Base-by-base conservation (phyloP, 352 stramenopile genomes). In the Phytopythium cucurbitacearum region DNA sequence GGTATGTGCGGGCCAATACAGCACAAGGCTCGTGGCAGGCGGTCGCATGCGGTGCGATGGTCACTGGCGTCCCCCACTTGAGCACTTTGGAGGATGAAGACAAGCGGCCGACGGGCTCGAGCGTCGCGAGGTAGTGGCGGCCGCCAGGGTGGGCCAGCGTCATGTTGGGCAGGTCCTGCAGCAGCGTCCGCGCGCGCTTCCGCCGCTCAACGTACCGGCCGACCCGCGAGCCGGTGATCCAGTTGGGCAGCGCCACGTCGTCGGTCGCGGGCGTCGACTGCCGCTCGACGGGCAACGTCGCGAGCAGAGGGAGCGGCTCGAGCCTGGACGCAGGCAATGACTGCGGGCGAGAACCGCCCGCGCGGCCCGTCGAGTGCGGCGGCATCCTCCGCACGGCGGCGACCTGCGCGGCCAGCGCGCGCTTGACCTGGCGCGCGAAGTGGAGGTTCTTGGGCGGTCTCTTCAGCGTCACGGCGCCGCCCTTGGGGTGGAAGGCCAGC, bases 161-260 rank as follows among this genome's bases (percentile, higher is more conserved):
- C 77, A 91, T 91, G 59, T 91, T 91, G 3, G 80, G 80, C 52
- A 91, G 48, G 48, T 91, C 65, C 42, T 80, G 86, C 56, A 86
- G 77, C 8, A 89, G 51, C 38, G 70, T 55, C 41, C 78, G 76
- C 21, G 77, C 65, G 3, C 70, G 67, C 33, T 69, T 72, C 46
- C 76, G 67, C 21, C 86, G 35, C 37, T 85, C 68, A 41, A n/a
- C 67, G 67, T 11, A 80, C 73, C 4, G 72, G 70, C 55, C 81
- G 63, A 36, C 64, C 62, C 47, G 80, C 62, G 10, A 85, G 51
- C 39, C 71, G 61, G 42, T 81, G 71, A 4, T 59, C 55, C 16
- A 78, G 59, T 21, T 78, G 65, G 1, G 65, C 64, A 4, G 75
- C 62, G 37, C 44, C 51, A 28, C 21, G 53, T 43, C 10, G 48